These are phyloP conservation scores for Monilinia polystroma DNA, from an alignment of 2,329 filamentous ascomycete genomes.

Conservation along the genomic window DNA sequence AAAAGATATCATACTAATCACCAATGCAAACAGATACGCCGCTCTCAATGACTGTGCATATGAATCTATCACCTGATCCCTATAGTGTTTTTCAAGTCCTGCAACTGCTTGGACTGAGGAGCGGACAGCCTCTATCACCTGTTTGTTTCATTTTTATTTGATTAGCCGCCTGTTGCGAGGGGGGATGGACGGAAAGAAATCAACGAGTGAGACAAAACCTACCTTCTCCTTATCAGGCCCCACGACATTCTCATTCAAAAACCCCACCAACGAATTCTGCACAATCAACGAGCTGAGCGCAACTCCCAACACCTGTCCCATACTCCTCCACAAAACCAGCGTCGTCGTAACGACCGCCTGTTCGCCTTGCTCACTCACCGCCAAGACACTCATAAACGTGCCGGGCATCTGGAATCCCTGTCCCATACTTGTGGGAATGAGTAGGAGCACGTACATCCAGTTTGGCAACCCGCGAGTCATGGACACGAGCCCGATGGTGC, in stretches of 20 bases:
- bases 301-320: constrained; percentile 74
- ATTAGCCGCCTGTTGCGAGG: constrained; percentile 18
- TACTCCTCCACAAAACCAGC: constrained; percentile 66
- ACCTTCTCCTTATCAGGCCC: constrained; percentile 55
- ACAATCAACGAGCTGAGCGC: constrained; percentile 68
- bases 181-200: neutral
- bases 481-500: constrained; percentile 50
- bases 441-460: constrained; percentile 54
- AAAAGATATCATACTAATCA: constrained; percentile 50
- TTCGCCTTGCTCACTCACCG: constrained; percentile 56
- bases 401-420: constrained; percentile 65
- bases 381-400: constrained; percentile 62
- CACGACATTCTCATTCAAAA: constrained; percentile 57
- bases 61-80: constrained; percentile 54
- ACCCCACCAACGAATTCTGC: constrained; percentile 65
- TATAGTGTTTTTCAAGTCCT: constrained; percentile 46
- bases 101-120: constrained; percentile 55
- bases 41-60: constrained; percentile 53
- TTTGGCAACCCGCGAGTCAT: constrained; percentile 53
- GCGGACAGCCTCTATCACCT: constrained; percentile 53
- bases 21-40: constrained; percentile 46
- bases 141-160: neutral
- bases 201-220: neutral
- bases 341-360: constrained; percentile 71
- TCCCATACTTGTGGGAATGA: constrained; percentile 57